Evolutionary conservation across 805 yeast genomes (phyloP), one percentile per base, ranked within the genome.

Genomic region (Hanseniaspora lachancei): DNA sequence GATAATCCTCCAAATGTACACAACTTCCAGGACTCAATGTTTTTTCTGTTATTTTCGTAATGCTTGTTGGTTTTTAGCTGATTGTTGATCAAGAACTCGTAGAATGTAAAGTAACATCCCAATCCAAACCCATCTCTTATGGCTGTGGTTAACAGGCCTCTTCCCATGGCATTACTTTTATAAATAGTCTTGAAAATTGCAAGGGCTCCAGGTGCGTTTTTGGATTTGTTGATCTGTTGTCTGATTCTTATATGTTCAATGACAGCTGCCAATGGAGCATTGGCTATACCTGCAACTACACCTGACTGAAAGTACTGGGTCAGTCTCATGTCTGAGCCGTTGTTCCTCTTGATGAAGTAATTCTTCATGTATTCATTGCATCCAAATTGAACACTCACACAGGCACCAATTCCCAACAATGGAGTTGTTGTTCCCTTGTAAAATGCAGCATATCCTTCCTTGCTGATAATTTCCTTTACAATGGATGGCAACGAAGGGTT

Each of bases 371-470:
- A 84, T 68, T 93, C 97, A 65, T 89, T 89, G 39, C 88, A 95
- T 47, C 96, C 93, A 66, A 93, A 93, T 70, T 93, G 98, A 42
- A 91, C 86, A 9, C 96, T 86, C 13, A 93, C 97, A 74, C 97
- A 89, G 0, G 95, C 96, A 52, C 98, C 98, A n/a, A 91, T 87
- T 13, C 98, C 98, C 38, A 91, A 68, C 62, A 93, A 74, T 21
- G 98, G 98, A 1, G 97, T 89, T 62, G 89, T 64, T 1, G 96
- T 89, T 38, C 98, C 98, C 69, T 95, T 82, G 68, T 93, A 93
- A 64, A 93, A 87, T 0, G 95, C 98, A 39, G 72, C 57, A 7
- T 82, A 77, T 1, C 98, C 98, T 69, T 93, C 98, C 57, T 85
- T 81, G 42, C 75, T 73, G 40, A 91, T 46, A 55, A 93, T 73